Conservation (phyloP, 148 eudicot genomes). For the Hydrangea macrophylla region DNA sequence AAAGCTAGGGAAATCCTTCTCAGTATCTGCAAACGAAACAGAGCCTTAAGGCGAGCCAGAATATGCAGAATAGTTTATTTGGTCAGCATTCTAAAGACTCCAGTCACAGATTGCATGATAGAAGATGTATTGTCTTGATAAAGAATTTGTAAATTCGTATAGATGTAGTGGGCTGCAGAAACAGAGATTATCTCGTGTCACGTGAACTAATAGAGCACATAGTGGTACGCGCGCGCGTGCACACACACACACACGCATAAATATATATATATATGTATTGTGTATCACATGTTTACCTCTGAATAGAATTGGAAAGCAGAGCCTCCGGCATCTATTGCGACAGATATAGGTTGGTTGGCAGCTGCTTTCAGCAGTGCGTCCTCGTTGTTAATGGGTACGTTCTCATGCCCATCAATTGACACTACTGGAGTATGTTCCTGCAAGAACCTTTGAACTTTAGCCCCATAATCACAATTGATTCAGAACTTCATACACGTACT, state of each 20-base stretch:
- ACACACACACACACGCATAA: no score
- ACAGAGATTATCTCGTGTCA: no score
- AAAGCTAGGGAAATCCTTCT: no score
- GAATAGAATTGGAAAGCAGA: slow-evolving; percentile 74
- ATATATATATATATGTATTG: no score
- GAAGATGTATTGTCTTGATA: neutral
- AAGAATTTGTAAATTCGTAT: no score
- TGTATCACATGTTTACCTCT: slow-evolving; percentile 38
- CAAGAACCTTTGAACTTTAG: neutral
- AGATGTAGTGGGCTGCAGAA: no score
- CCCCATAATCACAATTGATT: neutral
- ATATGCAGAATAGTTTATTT: neutral
- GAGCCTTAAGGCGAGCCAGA: no score
- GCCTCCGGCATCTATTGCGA: slow-evolving; percentile 83
- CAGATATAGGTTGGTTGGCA: slow-evolving; percentile 81
- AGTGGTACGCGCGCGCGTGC: no score
- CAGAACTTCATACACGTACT: neutral
- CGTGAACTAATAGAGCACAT: no score
- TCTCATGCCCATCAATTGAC: slow-evolving; percentile 80
- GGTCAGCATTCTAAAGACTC: neutral
- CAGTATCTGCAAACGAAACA: no score
- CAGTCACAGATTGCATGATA: neutral
- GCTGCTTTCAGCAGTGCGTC: slow-evolving; percentile 67
- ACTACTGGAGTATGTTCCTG: slow-evolving; percentile 57
- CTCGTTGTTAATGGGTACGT: slow-evolving; percentile 70